Conservation (phyloP, 306 rosid species). For the Lithocarpus polystachyus region DNA sequence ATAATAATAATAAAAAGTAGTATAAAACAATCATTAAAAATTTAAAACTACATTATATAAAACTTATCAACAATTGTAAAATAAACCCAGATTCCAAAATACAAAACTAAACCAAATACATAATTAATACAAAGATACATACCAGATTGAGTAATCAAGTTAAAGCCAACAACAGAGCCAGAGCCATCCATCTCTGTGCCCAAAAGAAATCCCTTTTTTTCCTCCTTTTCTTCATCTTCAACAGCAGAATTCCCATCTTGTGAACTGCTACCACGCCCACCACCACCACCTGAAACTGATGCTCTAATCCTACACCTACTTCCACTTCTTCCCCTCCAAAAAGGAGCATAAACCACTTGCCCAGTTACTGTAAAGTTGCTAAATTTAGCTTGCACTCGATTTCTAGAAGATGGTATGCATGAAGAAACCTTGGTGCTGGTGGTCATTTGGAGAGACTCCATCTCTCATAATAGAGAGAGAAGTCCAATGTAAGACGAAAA, state of each 20-base stretch:
- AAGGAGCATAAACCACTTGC: constrained; percentile 21
- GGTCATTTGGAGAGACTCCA: constrained; percentile 50
- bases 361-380: constrained; percentile 4
- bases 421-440: constrained; percentile 23
- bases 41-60: not conserved
- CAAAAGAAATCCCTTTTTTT: constrained; percentile 24
- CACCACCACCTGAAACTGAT: constrained; percentile 25
- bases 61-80: not conserved
- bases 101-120: not conserved
- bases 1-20: too few relatives aligned
- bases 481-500: constrained; percentile 28
- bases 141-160: constrained; percentile 46
- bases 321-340: constrained; percentile 12
- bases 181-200: constrained; percentile 42
- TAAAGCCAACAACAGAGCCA: constrained; percentile 51
- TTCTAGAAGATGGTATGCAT: constrained; percentile 7
- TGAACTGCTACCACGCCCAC: constrained; percentile 16
- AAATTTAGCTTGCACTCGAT: constrained; percentile 3
- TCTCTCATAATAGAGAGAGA: constrained; percentile 8
- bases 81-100: not conserved
- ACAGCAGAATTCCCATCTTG: constrained; percentile 28
- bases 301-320: constrained; percentile 23
- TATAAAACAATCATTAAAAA: not conserved
- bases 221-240: constrained; percentile 20
- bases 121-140: not conserved